These are phyloP conservation scores for Pinus tabuliformis DNA, from an alignment of 75 land plant species.

Conservation along the genomic window DNA sequence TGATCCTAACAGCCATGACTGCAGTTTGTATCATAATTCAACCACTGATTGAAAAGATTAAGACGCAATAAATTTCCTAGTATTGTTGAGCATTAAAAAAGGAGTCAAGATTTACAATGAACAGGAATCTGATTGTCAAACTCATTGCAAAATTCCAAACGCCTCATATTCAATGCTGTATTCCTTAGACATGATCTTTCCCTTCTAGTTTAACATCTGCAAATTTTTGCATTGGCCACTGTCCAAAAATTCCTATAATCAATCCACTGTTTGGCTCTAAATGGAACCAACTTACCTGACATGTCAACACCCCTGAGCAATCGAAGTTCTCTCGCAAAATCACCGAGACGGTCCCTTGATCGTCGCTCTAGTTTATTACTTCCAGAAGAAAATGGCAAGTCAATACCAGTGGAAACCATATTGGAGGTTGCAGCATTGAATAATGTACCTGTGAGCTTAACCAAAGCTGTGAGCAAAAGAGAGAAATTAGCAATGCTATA, in stretches of 20 bases:
- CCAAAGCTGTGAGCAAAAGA: conserved; percentile 49
- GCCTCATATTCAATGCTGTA: background rate
- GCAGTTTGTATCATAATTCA: no score
- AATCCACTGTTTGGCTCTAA: background rate
- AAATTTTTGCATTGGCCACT: background rate
- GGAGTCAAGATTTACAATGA: background rate
- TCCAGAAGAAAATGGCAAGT: conserved; percentile 51
- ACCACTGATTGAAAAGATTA: no score
- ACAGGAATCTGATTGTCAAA: background rate
- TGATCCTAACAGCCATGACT: no score
- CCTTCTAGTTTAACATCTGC: background rate
- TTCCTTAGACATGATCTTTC: background rate
- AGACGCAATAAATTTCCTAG: background rate
- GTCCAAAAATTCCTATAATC: background rate
- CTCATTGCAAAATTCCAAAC: background rate
- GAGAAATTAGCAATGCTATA: no score
- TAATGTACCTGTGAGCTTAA: conserved; percentile 58
- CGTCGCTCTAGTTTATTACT: conserved; percentile 50
- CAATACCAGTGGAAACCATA: conserved; percentile 14
- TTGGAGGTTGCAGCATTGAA: conserved; percentile 27
- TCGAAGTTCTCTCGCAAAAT: conserved; percentile 85
- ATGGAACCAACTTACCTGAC: conserved; percentile 56
- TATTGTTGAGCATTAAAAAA: background rate
- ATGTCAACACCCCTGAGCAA: conserved; percentile 68
- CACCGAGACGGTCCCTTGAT: conserved; percentile 67